Evolutionary conservation across 2,329 filamentous ascomycete species (phyloP).

Genomic region (Akanthomyces dipterigenus): DNA sequence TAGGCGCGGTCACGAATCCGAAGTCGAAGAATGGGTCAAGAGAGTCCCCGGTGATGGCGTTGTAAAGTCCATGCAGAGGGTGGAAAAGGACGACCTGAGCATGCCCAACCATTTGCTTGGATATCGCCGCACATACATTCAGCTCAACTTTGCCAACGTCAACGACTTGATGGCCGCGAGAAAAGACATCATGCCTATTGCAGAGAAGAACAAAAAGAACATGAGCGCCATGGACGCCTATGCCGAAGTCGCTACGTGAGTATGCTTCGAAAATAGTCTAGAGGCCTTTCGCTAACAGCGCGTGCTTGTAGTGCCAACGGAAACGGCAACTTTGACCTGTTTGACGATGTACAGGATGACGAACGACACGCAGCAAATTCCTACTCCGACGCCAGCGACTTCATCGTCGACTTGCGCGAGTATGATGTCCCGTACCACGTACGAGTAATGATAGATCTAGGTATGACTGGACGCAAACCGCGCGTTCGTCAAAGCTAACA

Average conservation of each 20-base stretch:
- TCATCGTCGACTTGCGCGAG: conserved; percentile 96
- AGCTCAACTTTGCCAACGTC: conserved; percentile 83
- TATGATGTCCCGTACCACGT: conserved; percentile 99
- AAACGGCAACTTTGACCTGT: conserved; percentile 84
- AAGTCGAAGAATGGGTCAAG: conserved; percentile 94
- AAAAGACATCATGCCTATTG: conserved; percentile 78
- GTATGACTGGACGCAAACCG: conserved; percentile 32
- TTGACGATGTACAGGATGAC: conserved; percentile 78
- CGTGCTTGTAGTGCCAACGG: conserved; percentile 38
- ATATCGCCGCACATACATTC: conserved; percentile 80
- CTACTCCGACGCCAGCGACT: conserved; percentile 88
- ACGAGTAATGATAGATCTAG: conserved; percentile 92
- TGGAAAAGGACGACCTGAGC: conserved; percentile 88
- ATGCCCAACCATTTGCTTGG: conserved; percentile 96
- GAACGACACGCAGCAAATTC: conserved; percentile 69
- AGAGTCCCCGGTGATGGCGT: conserved; percentile 70
- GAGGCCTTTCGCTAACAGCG: conserved; percentile 14
- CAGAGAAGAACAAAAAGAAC: conserved; percentile 93
- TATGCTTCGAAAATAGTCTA: conserved; percentile 14
- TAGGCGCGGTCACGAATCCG: conserved; percentile 78
- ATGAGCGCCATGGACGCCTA: conserved; percentile 98
- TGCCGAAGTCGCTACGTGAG: conserved; percentile 85
- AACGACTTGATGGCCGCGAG: conserved; percentile 77
- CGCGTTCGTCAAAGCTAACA: not conserved
- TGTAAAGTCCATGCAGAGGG: conserved; percentile 66